These are phyloP conservation scores for Annona squamosa DNA, from an alignment of 164 flowering plant species.

Conservation along the genomic window DNA sequence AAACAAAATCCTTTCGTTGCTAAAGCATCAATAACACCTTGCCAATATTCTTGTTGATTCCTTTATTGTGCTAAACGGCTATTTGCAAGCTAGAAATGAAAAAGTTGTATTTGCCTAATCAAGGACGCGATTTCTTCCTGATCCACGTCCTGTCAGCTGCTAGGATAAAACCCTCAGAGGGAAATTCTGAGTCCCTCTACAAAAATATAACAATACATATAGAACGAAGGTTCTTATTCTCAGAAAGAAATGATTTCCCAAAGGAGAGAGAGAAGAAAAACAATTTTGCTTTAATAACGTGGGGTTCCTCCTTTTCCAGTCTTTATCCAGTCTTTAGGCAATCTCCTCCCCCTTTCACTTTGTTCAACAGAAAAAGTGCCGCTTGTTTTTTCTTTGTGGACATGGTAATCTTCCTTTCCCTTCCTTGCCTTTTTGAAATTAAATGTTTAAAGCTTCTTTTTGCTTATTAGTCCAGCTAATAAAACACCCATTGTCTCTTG, in stretches of 20 bases:
- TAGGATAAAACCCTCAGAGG: background rate
- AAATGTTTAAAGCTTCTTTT: background rate
- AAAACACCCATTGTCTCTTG: background rate
- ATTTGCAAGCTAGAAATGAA: background rate
- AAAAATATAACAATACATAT: no score
- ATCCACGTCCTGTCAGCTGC: background rate
- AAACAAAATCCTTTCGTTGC: no score
- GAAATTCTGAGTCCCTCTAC: background rate
- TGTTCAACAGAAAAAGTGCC: background rate
- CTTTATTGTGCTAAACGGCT: background rate
- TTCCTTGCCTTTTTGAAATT: background rate
- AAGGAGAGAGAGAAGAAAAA: background rate
- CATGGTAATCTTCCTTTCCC: background rate
- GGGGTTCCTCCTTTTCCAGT: background rate
- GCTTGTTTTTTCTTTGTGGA: background rate
- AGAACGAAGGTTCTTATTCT: background rate
- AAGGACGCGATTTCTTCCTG: background rate
- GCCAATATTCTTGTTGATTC: background rate
- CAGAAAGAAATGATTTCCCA: background rate
- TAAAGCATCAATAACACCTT: no score
- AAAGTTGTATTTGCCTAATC: background rate
- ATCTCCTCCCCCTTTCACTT: background rate
- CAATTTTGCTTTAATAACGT: background rate
- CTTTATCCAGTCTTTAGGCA: background rate
- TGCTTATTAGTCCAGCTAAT: slow-evolving; percentile 9